phyloP scores from a whole-genome alignment of 2,329 filamentous ascomycete genomes.

The Trichoderma sp. region DNA sequence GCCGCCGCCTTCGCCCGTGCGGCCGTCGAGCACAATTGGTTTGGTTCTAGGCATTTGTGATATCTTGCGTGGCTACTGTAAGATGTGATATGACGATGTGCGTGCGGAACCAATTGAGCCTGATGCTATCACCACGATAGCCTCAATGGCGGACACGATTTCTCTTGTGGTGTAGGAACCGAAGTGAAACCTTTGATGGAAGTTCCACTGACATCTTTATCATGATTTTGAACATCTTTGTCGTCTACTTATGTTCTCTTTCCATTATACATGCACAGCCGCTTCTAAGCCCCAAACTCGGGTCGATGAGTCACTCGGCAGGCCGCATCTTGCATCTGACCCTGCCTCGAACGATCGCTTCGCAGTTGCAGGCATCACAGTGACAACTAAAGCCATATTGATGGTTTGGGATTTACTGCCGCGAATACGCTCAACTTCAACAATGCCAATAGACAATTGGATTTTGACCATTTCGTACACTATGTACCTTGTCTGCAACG shows the following conservation, averaged over 20 bases:
- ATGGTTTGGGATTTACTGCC: too few species aligned
- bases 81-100: not conserved
- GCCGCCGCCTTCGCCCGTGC: conserved; percentile 63
- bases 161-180: not conserved
- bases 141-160: too few species aligned
- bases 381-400: too few species aligned
- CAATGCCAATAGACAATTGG: too few species aligned
- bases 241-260: not conserved
- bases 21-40: conserved; percentile 56
- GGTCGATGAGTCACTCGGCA: conserved; percentile 19
- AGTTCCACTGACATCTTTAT: too few species aligned
- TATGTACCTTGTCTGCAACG: too few species aligned
- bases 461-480: too few species aligned
- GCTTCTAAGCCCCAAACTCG: conserved; percentile 5
- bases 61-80: not conserved
- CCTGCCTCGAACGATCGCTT: not conserved
- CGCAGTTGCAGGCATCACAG: too few species aligned
- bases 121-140: not conserved
- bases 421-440: too few species aligned
- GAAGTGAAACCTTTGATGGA: too few species aligned
- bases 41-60: conserved; percentile 33
- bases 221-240: too few species aligned
- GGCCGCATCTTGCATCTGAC: not conserved
- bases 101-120: not conserved
- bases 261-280: not conserved